These are phyloP conservation scores for Lentinula sp. DNA, from an alignment of 768 basidiomycete genomes.

Conservation along the genomic window DNA sequence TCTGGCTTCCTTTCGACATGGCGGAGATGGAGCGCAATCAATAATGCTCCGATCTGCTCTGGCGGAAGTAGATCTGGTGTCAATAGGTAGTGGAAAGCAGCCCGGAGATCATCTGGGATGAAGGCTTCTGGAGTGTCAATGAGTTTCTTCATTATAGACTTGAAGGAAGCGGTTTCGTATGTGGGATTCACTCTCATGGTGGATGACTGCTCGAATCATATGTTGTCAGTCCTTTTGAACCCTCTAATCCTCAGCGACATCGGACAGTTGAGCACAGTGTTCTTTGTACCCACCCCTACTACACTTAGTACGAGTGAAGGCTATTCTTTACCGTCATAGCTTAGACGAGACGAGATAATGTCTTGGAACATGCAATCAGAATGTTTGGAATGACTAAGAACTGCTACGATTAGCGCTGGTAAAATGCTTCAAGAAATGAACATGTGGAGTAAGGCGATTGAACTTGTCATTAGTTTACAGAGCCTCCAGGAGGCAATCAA, in stretches of 20 bases:
- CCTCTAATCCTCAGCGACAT: not conserved
- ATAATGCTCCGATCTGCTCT: constrained; percentile 82
- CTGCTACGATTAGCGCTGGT: not conserved
- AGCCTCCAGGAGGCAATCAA: constrained; percentile 52
- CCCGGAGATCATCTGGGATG: constrained; percentile 64
- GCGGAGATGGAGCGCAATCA: constrained; percentile 79
- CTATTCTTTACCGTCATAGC: not conserved
- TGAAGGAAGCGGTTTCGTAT: constrained; percentile 53
- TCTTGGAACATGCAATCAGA: not conserved
- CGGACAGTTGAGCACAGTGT: not conserved
- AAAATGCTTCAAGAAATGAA: not conserved
- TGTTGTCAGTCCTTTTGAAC: not conserved
- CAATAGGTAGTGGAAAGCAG: constrained; percentile 71
- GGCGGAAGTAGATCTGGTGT: constrained; percentile 58
- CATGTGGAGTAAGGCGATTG: not conserved
- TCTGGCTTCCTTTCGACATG: constrained; percentile 73
- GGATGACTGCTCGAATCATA: not conserved
- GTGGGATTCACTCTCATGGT: not conserved
- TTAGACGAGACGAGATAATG: not conserved
- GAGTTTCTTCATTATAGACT: constrained; percentile 68
- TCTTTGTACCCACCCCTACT: not conserved
- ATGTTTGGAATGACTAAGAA: not conserved
- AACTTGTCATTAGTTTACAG: constrained; percentile 19
- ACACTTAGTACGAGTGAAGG: not conserved
- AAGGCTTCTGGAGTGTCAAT: constrained; percentile 80